Percentiles rank a stretch among this genome's conserved stretches.
phyloP scores from a whole-genome alignment of 1,284 basidiomycete genomes.

The Papiliotrema laurentii region DNA sequence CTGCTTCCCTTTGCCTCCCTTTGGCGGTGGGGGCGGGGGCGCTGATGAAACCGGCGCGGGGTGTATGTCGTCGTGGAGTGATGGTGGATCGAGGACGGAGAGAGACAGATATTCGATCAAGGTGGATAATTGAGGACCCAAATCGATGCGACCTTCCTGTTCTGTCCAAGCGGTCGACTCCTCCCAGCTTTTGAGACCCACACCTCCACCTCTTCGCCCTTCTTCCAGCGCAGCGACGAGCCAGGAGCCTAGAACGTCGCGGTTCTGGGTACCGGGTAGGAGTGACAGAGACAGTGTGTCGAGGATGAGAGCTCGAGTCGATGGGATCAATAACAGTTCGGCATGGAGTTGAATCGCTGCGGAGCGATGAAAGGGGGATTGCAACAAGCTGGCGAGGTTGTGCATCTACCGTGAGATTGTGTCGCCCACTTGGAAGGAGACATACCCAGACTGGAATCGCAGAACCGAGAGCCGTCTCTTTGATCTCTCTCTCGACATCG shows the following conservation, averaged over 20 bases:
- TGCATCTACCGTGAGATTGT: constrained; percentile 59
- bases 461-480: constrained; percentile 35
- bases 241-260: constrained; percentile 75
- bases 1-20: constrained; percentile 18
- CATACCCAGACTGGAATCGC: constrained; percentile 83
- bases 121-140: constrained; percentile 44
- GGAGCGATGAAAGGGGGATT: constrained; percentile 75
- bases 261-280: constrained; percentile 58
- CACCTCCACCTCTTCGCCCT: constrained; percentile 35
- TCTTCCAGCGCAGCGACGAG: constrained; percentile 48
- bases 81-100: constrained; percentile 62
- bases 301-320: constrained; percentile 57
- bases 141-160: constrained; percentile 35
- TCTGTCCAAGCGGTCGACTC: constrained; percentile 19
- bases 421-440: background rate
- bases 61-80: constrained; percentile 64
- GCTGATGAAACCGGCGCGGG: constrained; percentile 50
- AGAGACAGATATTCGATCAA: constrained; percentile 44
- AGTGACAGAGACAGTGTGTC: constrained; percentile 53
- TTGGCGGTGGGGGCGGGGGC: constrained; percentile 12
- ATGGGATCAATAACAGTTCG: constrained; percentile 59
- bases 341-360: constrained; percentile 67
- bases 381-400: constrained; percentile 73
- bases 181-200: constrained; percentile 33
- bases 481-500: constrained; percentile 50